Evolutionary conservation across 805 yeast species (phyloP).

Genomic region (Yarrowia bubula): DNA sequence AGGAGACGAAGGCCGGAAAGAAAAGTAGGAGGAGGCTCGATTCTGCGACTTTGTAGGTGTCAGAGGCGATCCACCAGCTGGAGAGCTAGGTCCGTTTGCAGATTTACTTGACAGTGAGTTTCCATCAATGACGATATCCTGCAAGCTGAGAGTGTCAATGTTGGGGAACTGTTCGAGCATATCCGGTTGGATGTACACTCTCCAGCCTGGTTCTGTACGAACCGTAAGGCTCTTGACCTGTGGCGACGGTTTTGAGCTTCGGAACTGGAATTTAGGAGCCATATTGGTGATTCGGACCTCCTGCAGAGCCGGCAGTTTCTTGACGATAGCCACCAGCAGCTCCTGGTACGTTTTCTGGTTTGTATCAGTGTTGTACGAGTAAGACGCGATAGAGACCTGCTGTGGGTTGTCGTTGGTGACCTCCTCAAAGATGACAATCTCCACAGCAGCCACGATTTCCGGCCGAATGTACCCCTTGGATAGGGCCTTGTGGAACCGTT

Average conservation of each 20-base stretch:
- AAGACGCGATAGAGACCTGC: conserved; percentile 7
- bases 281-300: not conserved
- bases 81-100: not conserved
- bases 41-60: conserved; percentile 10
- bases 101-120: not conserved
- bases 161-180: conserved; percentile 21
- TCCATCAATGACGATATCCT: conserved; percentile 18
- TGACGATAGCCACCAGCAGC: conserved; percentile 5
- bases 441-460: conserved; percentile 3
- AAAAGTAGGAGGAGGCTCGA: conserved; percentile 3
- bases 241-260: not conserved
- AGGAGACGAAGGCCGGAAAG: not conserved
- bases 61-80: not conserved
- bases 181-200: conserved; percentile 15
- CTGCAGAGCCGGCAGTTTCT: not conserved
- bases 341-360: conserved; percentile 8
- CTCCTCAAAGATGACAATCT: conserved; percentile 1
- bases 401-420: conserved; percentile 20
- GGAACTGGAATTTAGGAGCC: conserved; percentile 18
- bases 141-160: not conserved
- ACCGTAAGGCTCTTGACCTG: conserved; percentile 2
- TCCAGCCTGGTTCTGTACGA: conserved; percentile 13
- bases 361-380: conserved; percentile 1
- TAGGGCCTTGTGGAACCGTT: conserved; percentile 15
- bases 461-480: not conserved